Evolutionary conservation across 768 basidiomycete genomes (phyloP), one percentile per base, ranked within the genome.

Genomic region (Amanita pallidorosea): DNA sequence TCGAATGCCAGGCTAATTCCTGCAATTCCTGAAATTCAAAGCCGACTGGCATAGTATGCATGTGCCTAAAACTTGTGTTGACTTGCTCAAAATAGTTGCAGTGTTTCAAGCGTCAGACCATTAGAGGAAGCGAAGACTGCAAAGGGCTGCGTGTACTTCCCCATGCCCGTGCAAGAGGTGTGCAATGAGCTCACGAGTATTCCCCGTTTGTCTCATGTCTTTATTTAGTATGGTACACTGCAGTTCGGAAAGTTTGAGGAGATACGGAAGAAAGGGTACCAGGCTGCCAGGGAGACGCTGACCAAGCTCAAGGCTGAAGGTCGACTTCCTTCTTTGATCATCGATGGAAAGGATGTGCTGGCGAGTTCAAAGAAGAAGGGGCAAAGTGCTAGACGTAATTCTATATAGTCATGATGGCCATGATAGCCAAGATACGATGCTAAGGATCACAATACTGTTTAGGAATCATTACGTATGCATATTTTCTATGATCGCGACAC

Each of bases 131-230:
- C 92, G n/a, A 98, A 98, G 65, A 77, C 80, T 5, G 77, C 85
- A 2, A 85, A 85, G 7, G 89, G 87, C 1, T 94, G 91, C 61
- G 68, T 97, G 41, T 98, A 99, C 61, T 83, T 96, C 65, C 79
- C 80, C 53, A 88, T 98, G 86, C 96, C 96, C 0, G 94, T 99
- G 11, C 90, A 96, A 56, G 81, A 89, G 68, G 88, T 89, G 58
- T 54, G 72, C 60, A 17, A 42, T 37, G n/a, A n/a, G 22, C 2
- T 15, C 15, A 15, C 47, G n/a, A 31, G 17, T 12, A 43, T 27
- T 5, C 8, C 37, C 33, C 45, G n/a, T 27, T 18, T 23, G 47
- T 22, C 31, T 44, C 27, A 40, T 22, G 8, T 7, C 7, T 23
- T 33, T 17, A 6, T 22, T 35, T 53, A 92, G 83, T 98, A 87